Evolutionary conservation across 768 basidiomycete genomes (phyloP), one percentile per base, ranked within the genome.

Genomic region (Termitomyces sp.): DNA sequence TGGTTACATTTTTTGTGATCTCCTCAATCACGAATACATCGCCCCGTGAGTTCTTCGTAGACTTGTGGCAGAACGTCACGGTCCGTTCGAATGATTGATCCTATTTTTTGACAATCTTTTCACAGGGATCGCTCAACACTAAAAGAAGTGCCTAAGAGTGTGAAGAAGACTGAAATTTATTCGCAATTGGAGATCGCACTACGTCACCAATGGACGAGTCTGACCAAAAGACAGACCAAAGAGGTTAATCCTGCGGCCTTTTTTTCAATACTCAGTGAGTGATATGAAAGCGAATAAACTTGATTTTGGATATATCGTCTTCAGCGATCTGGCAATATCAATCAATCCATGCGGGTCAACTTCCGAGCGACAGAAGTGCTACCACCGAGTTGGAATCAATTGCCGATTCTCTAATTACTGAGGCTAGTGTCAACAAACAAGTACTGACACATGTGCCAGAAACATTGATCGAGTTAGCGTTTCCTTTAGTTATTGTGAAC

Each of bases 1-100:
- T 47, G 96, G 96, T 16, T 99, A 93, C 72, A 92, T 97, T 66
- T 97, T 98, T 68, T 93, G 92, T 61, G 95, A 98, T 69, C 79
- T 99, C 55, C 77, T 94, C 56, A 79, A 83, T 55, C 96, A 97
- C 66, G 87, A 94, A 60, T 93, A 88, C 70, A 84, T 97, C 60
- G 75, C 86, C 47, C 83, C 87, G 96, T 95, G 73, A 74, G 94
- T 71, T 49, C 57, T 57, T 54, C 44, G 22, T 56, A 37, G 33
- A 31, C 37, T 31, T 39, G 55, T 44, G n/a, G 46, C 48, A 49
- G 53, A 50, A 49, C 26, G 37, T 22, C n/a, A 26, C 63, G 62
- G 53, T 54, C 59, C 61, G 57, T 44, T 51, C 28, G 33, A 18
- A 55, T 7, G 37, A 55, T 60, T 51, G 46, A 16, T 31, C 34